Conservation (phyloP, 345 rosid species). For the Streptanthus diversifolius region DNA sequence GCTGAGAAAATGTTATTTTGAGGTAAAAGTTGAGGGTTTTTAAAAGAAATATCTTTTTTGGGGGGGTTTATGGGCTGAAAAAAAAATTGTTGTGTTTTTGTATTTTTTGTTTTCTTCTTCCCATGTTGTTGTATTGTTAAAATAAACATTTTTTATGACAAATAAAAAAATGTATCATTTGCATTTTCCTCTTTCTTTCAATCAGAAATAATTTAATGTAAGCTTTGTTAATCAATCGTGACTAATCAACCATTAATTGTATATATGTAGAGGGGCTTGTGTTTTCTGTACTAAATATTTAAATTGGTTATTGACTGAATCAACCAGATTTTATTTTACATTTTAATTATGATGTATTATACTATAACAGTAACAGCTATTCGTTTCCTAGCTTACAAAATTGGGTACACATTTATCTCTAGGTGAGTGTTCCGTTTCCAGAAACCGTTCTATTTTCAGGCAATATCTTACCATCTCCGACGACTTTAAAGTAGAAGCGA, state of each 20-base stretch:
- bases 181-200: background rate
- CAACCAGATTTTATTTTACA: no score
- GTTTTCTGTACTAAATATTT: background rate
- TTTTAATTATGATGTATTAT: no score
- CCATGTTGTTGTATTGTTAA: slow-evolving; percentile 34
- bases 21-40: background rate
- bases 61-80: no score
- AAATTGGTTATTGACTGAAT: no score
- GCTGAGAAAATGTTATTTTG: background rate
- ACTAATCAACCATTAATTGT: background rate
- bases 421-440: background rate
- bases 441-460: background rate
- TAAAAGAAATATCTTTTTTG: no score
- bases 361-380: background rate
- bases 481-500: background rate
- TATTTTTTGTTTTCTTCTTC: background rate
- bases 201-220: background rate
- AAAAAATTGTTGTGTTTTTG: slow-evolving; percentile 27
- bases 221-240: background rate
- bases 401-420: background rate
- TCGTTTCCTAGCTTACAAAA: background rate
- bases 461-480: background rate
- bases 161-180: slow-evolving; percentile 26
- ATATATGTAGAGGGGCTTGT: background rate
- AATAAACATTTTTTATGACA: slow-evolving; percentile 2